Conservation (phyloP, 2,329 filamentous ascomycete genomes). For the Xylariaceae sp. region DNA sequence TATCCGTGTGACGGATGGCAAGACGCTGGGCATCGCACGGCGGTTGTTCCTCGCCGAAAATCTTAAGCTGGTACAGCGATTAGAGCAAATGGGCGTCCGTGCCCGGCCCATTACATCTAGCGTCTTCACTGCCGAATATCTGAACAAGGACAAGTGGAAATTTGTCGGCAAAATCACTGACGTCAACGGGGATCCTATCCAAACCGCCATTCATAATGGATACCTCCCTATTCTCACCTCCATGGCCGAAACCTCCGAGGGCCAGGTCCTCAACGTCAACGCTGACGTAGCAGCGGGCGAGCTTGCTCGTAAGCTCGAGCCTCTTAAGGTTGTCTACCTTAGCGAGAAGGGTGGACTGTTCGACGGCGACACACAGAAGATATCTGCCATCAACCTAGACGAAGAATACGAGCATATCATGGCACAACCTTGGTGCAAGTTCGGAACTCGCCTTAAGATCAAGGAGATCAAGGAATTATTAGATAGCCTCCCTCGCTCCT, state of each 20-base stretch:
- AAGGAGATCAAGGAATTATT: slow-evolving; percentile 94
- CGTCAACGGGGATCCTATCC: slow-evolving; percentile 85
- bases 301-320: slow-evolving; percentile 81
- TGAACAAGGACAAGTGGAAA: slow-evolving; percentile 95
- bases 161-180: slow-evolving; percentile 92
- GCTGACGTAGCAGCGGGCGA: slow-evolving; percentile 95
- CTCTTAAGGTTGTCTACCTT: slow-evolving; percentile 96
- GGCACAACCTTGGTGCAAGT: slow-evolving; percentile 90
- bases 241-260: slow-evolving; percentile 89
- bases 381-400: slow-evolving; percentile 94
- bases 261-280: slow-evolving; percentile 94
- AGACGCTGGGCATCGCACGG: slow-evolving; percentile 85
- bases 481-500: slow-evolving; percentile 81
- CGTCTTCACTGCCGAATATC: slow-evolving; percentile 88
- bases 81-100: slow-evolving; percentile 85
- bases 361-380: slow-evolving; percentile 89
- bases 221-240: slow-evolving; percentile 92
- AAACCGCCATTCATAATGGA: slow-evolving; percentile 84
- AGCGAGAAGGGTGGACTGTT: slow-evolving; percentile 96
- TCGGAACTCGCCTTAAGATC: slow-evolving; percentile 94
- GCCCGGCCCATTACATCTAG: slow-evolving; percentile 85
- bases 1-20: slow-evolving; percentile 90
- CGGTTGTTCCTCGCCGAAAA: slow-evolving; percentile 96
- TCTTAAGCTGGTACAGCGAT: slow-evolving; percentile 80
- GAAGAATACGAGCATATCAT: slow-evolving; percentile 93